Base-by-base conservation (phyloP, 148 eudicot species). In the Rheum nobile region DNA sequence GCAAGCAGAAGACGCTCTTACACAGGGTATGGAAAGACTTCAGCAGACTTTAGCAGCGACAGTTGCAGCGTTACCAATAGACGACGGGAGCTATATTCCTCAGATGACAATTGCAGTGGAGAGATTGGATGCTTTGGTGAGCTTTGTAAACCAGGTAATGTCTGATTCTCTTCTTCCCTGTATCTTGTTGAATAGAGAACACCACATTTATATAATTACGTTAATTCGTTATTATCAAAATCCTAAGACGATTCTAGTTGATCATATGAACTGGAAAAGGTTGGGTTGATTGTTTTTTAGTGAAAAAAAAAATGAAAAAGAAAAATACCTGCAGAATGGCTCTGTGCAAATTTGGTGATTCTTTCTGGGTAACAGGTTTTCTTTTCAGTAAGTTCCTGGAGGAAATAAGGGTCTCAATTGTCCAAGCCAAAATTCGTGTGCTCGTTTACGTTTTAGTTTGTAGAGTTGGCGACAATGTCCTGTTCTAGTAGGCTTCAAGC, bases 1-100 rank as follows among this genome's bases (percentile, higher is more conserved):
- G 81, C 98, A 95, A 84, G 93, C 91, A 26, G 98, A 95, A 86
- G 98, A 88, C 75, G 97, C 98, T 24, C 84, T 93, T 41, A 80
- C 98, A 72, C 96, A 86, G 68, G 98, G 98, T 74, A 86, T 94
- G 97, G 96, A 88, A 3, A 92, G 83, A 79, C 97, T 96, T 37
- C 94, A 83, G 81, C 90, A 85, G 41, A 88, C 72, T 67, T 67
- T 96, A 37, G 86, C 90, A 1, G 88, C 85, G 71, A 76, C 89
- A 39, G 78, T 96, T 28, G 90, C 90, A 69, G 79, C 78, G 76
- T 87, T 88, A 74, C 88, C 71, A 12, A 73, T 88, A 22, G 92
- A 85, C 31, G 97, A 84, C 72, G 94, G 87, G 55, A 82, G 79
- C 77, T 87, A 81, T 77, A 77, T 80, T 71, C 86, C 92, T 28